A percentile compares a stretch with the other conserved stretches of the same genome.
These are phyloP conservation scores for Rhizomucor pusillus DNA, from an alignment of 371 early-diverging fungal genomes.

Conservation along the genomic window DNA sequence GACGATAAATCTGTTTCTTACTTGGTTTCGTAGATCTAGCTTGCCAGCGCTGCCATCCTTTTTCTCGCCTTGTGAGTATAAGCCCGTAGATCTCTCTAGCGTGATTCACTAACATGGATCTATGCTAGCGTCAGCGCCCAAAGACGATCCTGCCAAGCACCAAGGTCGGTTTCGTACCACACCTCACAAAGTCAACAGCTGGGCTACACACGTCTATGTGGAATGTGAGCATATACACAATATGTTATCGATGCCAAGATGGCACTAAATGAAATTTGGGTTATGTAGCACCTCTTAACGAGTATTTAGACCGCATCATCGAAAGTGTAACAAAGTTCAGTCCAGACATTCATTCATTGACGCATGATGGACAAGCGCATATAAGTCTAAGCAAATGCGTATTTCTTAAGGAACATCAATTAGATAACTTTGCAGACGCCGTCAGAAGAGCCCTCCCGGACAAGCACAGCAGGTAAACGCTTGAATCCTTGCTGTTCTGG, in stretches of 20 bases:
- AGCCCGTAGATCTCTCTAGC: no score
- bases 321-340: neutral
- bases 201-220: conserved; percentile 44
- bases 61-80: conserved; percentile 9
- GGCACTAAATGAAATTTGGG: neutral
- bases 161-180: conserved; percentile 28
- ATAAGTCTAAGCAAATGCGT: conserved; percentile 37
- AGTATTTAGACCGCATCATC: neutral
- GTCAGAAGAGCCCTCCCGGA: conserved; percentile 5
- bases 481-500: neutral
- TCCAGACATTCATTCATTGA: neutral
- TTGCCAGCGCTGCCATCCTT: conserved; percentile 14
- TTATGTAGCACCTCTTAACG: conserved; percentile 2
- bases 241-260: no score
- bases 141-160: conserved; percentile 10
- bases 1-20: neutral
- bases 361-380: conserved; percentile 18
- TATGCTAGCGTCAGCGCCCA: no score
- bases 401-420: conserved; percentile 34
- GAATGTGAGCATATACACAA: conserved; percentile 19
- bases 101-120: no score
- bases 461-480: conserved; percentile 1
- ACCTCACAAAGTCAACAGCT: conserved; percentile 29
- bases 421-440: conserved; percentile 19
- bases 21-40: neutral